Evolutionary conservation across 257 asterid genomes (phyloP).

Genomic region (Salvia hispanica): DNA sequence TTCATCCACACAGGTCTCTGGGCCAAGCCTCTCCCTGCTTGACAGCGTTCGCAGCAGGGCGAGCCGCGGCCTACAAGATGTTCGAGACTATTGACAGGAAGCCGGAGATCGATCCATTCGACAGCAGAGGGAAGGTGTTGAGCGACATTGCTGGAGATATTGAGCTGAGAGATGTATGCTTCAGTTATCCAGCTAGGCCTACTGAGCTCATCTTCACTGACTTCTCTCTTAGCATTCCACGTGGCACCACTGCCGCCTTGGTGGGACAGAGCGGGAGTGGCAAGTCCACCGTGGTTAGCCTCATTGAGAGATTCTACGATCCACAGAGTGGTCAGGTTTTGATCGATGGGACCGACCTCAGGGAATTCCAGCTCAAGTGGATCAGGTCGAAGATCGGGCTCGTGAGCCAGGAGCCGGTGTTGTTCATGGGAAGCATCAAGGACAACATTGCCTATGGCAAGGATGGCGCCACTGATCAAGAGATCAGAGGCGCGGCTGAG

Average conservation of each 20-base stretch:
- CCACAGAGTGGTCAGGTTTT: slow-evolving; percentile 73
- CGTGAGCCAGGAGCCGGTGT: slow-evolving; percentile 87
- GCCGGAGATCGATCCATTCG: slow-evolving; percentile 77
- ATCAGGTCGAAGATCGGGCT: slow-evolving; percentile 79
- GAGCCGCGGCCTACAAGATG: slow-evolving; percentile 89
- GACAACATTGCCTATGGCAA: slow-evolving; percentile 81
- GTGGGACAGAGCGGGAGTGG: slow-evolving; percentile 95
- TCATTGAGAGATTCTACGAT: slow-evolving; percentile 81
- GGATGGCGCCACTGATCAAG: slow-evolving; percentile 66
- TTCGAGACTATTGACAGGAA: slow-evolving; percentile 69
- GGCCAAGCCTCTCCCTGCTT: slow-evolving; percentile 87
- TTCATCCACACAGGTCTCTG: slow-evolving; percentile 52
- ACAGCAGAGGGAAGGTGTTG: slow-evolving; percentile 53
- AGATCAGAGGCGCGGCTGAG: slow-evolving; percentile 62
- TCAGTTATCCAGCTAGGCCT: slow-evolving; percentile 84
- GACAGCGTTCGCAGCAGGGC: slow-evolving; percentile 77
- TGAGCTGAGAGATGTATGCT: slow-evolving; percentile 58
- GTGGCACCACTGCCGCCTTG: slow-evolving; percentile 78
- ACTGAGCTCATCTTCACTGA: slow-evolving; percentile 67
- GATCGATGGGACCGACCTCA: slow-evolving; percentile 68
- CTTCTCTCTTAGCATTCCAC: slow-evolving; percentile 59
- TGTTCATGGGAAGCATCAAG: slow-evolving; percentile 71
- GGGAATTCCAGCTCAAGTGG: slow-evolving; percentile 82
- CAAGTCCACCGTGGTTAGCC: slow-evolving; percentile 77
- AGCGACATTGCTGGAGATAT: slow-evolving; percentile 65